These are phyloP conservation scores for Epithele typhae DNA, from an alignment of 768 basidiomycete genomes.

Conservation along the genomic window DNA sequence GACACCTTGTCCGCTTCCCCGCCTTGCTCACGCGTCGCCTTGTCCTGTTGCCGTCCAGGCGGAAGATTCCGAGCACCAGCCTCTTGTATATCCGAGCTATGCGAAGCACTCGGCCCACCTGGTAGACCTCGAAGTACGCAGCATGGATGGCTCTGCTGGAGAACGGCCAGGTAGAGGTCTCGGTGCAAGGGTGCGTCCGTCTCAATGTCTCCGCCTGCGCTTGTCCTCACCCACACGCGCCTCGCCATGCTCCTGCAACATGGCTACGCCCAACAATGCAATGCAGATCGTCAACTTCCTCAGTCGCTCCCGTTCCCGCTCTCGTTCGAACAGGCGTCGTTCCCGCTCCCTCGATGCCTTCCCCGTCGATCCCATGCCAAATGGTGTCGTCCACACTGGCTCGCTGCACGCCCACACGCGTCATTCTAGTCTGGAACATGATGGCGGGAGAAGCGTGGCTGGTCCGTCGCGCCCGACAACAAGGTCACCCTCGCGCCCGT, in stretches of 20 bases:
- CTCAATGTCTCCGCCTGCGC: not conserved
- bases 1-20: slow-evolving; percentile 1
- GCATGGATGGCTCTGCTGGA: slow-evolving; percentile 19
- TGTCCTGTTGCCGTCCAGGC: slow-evolving; percentile 14
- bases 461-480: slow-evolving; percentile 42
- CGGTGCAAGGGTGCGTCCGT: slow-evolving; percentile 24
- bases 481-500: slow-evolving; percentile 51
- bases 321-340: slow-evolving; percentile 34
- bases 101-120: slow-evolving; percentile 15
- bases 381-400: slow-evolving; percentile 11
- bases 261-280: slow-evolving; percentile 5
- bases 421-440: slow-evolving; percentile 17
- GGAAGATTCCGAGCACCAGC: slow-evolving; percentile 17
- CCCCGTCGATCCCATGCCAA: slow-evolving; percentile 19
- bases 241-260: slow-evolving; percentile 7
- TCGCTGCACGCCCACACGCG: slow-evolving; percentile 22
- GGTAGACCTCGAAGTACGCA: slow-evolving; percentile 16
- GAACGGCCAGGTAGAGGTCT: slow-evolving; percentile 22
- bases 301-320: slow-evolving; percentile 50
- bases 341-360: slow-evolving; percentile 24
- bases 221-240: slow-evolving; percentile 2
- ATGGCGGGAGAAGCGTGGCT: slow-evolving; percentile 12
- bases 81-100: slow-evolving; percentile 17
- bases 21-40: slow-evolving; percentile 8
- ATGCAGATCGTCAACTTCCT: slow-evolving; percentile 58